Conservation (phyloP, 2,329 filamentous ascomycete species). For the Cercospora berteroae region DNA sequence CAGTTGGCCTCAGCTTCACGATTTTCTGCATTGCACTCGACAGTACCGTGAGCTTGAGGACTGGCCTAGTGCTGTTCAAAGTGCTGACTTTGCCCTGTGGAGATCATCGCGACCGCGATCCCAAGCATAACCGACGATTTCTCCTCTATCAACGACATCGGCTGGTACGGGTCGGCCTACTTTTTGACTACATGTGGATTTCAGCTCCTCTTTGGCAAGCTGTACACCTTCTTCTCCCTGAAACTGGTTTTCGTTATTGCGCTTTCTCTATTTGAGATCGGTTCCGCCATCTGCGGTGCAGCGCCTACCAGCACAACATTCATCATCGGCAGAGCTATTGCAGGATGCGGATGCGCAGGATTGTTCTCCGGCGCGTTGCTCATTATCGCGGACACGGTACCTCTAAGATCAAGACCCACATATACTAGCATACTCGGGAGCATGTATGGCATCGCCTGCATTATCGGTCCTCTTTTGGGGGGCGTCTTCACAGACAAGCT, state of each 20-base stretch:
- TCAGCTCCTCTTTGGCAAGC: slow-evolving; percentile 36
- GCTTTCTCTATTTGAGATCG: slow-evolving; percentile 45
- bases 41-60: background rate
- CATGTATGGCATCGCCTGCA: slow-evolving; percentile 47
- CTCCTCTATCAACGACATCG: slow-evolving; percentile 37
- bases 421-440: slow-evolving; percentile 36
- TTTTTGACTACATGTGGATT: slow-evolving; percentile 38
- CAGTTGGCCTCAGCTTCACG: slow-evolving; percentile 35
- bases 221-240: slow-evolving; percentile 29
- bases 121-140: slow-evolving; percentile 45
- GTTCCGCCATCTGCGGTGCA: slow-evolving; percentile 49
- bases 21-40: slow-evolving; percentile 14
- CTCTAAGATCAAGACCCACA: slow-evolving; percentile 28
- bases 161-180: slow-evolving; percentile 42
- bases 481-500: slow-evolving; percentile 63
- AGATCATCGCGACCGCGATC: slow-evolving; percentile 48
- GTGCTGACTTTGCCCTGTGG: slow-evolving; percentile 10
- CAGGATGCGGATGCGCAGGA: slow-evolving; percentile 61
- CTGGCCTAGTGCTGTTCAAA: background rate
- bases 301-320: slow-evolving; percentile 37
- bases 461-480: slow-evolving; percentile 64
- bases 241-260: slow-evolving; percentile 39
- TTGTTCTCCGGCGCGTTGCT: slow-evolving; percentile 61
- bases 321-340: slow-evolving; percentile 56
- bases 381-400: slow-evolving; percentile 53